Conservation (phyloP, 331 rosid species). For the Phaseolus coccineus region DNA sequence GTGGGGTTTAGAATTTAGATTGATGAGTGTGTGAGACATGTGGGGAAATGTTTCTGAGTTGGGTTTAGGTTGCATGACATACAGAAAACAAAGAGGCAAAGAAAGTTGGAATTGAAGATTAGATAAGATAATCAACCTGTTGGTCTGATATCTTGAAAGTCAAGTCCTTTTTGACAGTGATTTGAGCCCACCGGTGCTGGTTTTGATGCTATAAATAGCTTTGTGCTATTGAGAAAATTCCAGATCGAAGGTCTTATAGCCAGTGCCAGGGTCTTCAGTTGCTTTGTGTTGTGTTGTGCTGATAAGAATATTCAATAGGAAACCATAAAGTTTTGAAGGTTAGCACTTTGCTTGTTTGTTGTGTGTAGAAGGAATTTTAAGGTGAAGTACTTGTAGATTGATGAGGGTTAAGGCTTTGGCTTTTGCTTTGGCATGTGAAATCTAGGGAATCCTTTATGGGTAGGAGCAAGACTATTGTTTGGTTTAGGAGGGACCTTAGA, state of each 20-base stretch:
- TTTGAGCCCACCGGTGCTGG: neutral
- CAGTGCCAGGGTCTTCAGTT: neutral
- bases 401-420: constrained; percentile 38
- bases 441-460: constrained; percentile 54
- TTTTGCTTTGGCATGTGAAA: constrained; percentile 41
- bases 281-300: constrained; percentile 11
- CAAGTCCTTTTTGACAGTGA: constrained; percentile 35
- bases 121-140: constrained; percentile 27
- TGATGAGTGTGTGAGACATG: constrained; percentile 13
- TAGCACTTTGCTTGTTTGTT: constrained; percentile 1
- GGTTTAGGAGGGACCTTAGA: constrained; percentile 93
- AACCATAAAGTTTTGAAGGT: constrained; percentile 8
- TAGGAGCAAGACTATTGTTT: constrained; percentile 66
- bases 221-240: constrained; percentile 18
- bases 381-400: constrained; percentile 20
- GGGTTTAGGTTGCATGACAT: constrained; percentile 13
- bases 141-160: constrained; percentile 26
- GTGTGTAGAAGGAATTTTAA: constrained; percentile 5
- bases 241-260: constrained; percentile 22
- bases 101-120: constrained; percentile 11
- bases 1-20: constrained; percentile 13
- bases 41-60: constrained; percentile 20
- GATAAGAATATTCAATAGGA: constrained; percentile 23
- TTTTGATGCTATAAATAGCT: constrained; percentile 14
- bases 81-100: constrained; percentile 21